Conservation (phyloP, 805 yeast species). For the Metschnikowia rubicola region DNA sequence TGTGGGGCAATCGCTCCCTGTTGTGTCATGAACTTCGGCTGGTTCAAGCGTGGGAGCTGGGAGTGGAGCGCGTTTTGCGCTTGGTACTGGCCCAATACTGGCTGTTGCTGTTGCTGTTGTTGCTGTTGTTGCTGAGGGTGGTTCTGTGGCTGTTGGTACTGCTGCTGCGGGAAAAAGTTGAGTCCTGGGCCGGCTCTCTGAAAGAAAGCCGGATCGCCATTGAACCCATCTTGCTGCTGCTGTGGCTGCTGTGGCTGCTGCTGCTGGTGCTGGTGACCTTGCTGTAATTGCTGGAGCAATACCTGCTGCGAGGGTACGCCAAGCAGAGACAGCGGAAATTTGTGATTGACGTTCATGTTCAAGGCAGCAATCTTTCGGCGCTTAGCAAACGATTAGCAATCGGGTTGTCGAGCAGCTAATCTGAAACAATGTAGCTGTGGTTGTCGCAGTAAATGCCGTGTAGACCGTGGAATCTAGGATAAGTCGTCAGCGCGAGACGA, state of each 20-base stretch:
- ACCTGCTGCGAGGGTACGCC: constrained; percentile 42
- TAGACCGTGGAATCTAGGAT: no score
- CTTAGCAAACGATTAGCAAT: neutral
- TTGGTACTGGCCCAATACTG: constrained; percentile 15
- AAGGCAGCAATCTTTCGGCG: neutral
- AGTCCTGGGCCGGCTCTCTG: constrained; percentile 20
- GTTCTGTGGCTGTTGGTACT: constrained; percentile 24
- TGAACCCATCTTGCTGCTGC: constrained; percentile 24
- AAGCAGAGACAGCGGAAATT: constrained; percentile 23
- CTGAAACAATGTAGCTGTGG: no score
- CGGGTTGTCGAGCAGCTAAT: no score
- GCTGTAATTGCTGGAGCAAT: constrained; percentile 41
- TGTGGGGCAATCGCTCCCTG: constrained; percentile 12
- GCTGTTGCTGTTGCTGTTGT: constrained; percentile 17
- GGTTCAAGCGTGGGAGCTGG: constrained; percentile 23
- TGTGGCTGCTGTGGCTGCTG: constrained; percentile 31
- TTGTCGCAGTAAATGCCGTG: no score
- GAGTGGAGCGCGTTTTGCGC: constrained; percentile 17
- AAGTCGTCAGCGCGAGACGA: no score
- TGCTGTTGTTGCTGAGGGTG: constrained; percentile 8
- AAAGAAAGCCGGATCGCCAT: constrained; percentile 23
- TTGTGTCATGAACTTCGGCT: constrained; percentile 19
- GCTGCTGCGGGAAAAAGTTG: constrained; percentile 22
- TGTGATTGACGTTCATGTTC: constrained; percentile 21
- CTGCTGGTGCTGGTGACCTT: constrained; percentile 33